A percentile compares a stretch with the other conserved stretches of the same genome.
These are phyloP conservation scores for Epithemia pelagica DNA, from an alignment of 108 stramenopile genomes.

Conservation along the genomic window DNA sequence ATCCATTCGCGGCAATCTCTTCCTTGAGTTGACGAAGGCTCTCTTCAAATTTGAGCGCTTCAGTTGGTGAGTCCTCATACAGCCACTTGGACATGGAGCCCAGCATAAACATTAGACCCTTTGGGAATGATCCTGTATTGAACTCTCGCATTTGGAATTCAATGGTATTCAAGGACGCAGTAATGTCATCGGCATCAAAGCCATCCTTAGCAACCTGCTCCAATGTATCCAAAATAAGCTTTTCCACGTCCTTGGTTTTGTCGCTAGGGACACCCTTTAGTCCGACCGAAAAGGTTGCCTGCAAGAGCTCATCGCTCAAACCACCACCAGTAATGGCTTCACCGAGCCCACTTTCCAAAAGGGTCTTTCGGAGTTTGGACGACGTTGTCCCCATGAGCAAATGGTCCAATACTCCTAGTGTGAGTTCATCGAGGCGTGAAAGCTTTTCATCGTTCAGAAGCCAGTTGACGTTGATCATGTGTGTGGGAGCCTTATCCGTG, in stretches of 20 bases:
- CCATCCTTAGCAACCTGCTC: constrained; percentile 81
- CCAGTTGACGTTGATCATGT: constrained; percentile 92
- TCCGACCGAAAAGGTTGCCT: constrained; percentile 89
- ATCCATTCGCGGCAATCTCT: constrained; percentile 68
- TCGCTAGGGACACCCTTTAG: constrained; percentile 83
- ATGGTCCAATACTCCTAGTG: constrained; percentile 84
- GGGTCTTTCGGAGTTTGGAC: constrained; percentile 83
- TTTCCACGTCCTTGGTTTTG: constrained; percentile 71
- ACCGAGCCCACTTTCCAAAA: constrained; percentile 88
- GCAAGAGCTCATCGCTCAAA: constrained; percentile 83
- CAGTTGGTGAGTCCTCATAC: constrained; percentile 85
- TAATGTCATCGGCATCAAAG: constrained; percentile 81
- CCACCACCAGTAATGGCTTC: constrained; percentile 92
- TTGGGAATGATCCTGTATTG: constrained; percentile 97
- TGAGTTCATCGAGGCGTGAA: constrained; percentile 71
- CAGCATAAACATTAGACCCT: constrained; percentile 92
- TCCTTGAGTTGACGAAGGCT: constrained; percentile 85
- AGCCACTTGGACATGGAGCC: constrained; percentile 92
- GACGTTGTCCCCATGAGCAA: constrained; percentile 91
- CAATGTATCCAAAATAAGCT: constrained; percentile 74
- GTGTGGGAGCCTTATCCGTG: constrained; percentile 66
- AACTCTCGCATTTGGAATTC: constrained; percentile 95
- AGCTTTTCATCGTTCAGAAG: constrained; percentile 86
- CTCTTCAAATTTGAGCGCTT: constrained; percentile 85
- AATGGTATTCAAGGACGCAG: constrained; percentile 91